phyloP scores from a whole-genome alignment of 306 rosid genomes.

The Datisca glomerata region DNA sequence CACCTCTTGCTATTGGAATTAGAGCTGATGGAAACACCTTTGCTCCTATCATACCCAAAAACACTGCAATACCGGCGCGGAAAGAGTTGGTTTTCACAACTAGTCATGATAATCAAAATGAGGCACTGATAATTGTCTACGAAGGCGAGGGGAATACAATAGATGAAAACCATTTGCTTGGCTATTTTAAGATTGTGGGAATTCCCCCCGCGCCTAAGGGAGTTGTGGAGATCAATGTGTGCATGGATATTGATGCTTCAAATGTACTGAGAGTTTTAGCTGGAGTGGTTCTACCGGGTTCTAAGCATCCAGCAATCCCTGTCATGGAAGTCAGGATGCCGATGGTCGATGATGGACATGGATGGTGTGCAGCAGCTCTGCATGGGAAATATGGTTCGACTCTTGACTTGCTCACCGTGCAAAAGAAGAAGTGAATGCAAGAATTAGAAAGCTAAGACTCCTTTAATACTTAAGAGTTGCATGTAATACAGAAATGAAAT shows the following conservation, averaged over 20 bases:
- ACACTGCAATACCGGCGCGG: constrained; percentile 70
- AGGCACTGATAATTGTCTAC: constrained; percentile 57
- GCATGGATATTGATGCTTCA: constrained; percentile 74
- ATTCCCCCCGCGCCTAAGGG: constrained; percentile 66
- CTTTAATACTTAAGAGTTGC: no score
- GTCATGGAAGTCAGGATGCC: constrained; percentile 88
- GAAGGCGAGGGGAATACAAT: constrained; percentile 58
- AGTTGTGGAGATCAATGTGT: constrained; percentile 53
- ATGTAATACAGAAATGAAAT: no score
- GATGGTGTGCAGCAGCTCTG: constrained; percentile 83
- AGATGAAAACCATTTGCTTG: constrained; percentile 65
- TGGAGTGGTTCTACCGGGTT: constrained; percentile 49
- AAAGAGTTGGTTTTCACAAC: constrained; percentile 64
- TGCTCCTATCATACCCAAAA: constrained; percentile 51
- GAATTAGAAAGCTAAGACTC: no score
- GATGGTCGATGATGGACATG: constrained; percentile 70
- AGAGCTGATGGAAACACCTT: constrained; percentile 52
- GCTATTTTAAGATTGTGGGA: constrained; percentile 64
- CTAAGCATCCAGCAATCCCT: constrained; percentile 35
- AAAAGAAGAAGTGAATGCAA: constrained; percentile 31
- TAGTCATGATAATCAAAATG: constrained; percentile 56
- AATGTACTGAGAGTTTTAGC: constrained; percentile 53
- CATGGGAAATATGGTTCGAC: constrained; percentile 40
- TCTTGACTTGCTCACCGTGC: constrained; percentile 45
- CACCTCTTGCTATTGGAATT: constrained; percentile 78